Evolutionary conservation across 2,329 filamentous ascomycete genomes (phyloP).

Genomic region (Zymoseptoria crescenta): DNA sequence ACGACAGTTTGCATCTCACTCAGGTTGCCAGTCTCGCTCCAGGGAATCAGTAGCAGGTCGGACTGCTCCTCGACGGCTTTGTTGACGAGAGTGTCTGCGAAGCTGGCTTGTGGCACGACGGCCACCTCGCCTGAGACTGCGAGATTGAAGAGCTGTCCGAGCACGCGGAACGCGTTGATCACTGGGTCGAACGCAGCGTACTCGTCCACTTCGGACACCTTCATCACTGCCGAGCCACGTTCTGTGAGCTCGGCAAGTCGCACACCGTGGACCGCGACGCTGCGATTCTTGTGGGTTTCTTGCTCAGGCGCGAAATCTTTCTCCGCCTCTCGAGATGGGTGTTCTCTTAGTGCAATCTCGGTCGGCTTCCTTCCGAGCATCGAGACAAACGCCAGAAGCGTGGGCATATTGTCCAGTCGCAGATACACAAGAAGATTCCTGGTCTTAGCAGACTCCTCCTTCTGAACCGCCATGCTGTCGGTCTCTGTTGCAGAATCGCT

Average conservation of each 20-base stretch:
- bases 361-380: conserved; percentile 56
- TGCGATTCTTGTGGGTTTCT: conserved; percentile 1
- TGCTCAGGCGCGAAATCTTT: conserved; percentile 5
- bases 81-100: conserved; percentile 65
- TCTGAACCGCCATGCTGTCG: conserved; percentile 37
- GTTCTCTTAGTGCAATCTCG: conserved; percentile 31
- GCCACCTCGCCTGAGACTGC: conserved; percentile 67
- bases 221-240: conserved; percentile 92
- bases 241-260: conserved; percentile 82
- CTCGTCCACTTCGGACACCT: conserved; percentile 74
- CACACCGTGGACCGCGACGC: conserved; percentile 60
- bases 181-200: conserved; percentile 62
- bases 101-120: conserved; percentile 68
- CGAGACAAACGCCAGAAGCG: conserved; percentile 73
- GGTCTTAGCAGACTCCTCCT: conserved; percentile 46
- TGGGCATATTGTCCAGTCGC: conserved; percentile 74
- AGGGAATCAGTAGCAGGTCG: conserved; percentile 73
- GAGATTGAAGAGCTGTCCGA: conserved; percentile 76
- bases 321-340: conserved; percentile 26
- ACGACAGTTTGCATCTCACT: conserved; percentile 51
- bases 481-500: conserved; percentile 23
- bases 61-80: conserved; percentile 49
- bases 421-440: conserved; percentile 70
- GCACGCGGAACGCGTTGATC: conserved; percentile 82
- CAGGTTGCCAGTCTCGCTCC: conserved; percentile 75